Evolutionary conservation across 768 basidiomycete species (phyloP).

Genomic region (Mycena vitilis): DNA sequence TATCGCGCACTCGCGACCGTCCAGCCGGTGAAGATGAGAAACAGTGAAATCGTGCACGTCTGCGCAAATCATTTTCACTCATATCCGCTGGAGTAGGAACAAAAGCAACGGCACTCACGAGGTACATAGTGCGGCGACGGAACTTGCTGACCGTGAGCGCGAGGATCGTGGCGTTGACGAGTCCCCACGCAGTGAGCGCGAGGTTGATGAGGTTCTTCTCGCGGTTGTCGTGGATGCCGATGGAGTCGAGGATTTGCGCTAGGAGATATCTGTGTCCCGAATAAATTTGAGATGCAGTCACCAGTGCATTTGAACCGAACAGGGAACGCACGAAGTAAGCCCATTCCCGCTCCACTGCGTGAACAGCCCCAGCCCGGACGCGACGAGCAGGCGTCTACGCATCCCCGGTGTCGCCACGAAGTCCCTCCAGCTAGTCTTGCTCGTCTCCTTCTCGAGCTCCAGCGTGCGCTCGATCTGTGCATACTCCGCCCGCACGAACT

Average conservation of each 20-base stretch:
- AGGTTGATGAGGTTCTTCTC: conserved; percentile 70
- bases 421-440: conserved; percentile 60
- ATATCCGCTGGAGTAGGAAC: too few relatives aligned
- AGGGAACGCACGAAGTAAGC: conserved; percentile 46
- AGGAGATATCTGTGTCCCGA: conserved; percentile 57
- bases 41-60: conserved; percentile 59
- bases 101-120: conserved; percentile 47
- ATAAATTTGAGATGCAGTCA: too few relatives aligned
- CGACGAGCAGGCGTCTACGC: conserved; percentile 62
- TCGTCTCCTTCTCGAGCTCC: conserved; percentile 60
- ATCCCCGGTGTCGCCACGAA: conserved; percentile 61
- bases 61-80: conserved; percentile 25
- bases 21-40: conserved; percentile 64
- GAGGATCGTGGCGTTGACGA: conserved; percentile 63
- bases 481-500: conserved; percentile 70
- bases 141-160: conserved; percentile 61
- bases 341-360: conserved; percentile 78
- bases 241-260: conserved; percentile 63
- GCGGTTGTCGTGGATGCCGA: conserved; percentile 61
- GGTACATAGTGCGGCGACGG: conserved; percentile 60
- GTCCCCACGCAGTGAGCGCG: conserved; percentile 65
- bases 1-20: conserved; percentile 66
- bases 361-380: conserved; percentile 62
- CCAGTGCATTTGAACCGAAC: too few relatives aligned
- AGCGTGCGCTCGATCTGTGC: conserved; percentile 67